A percentile compares a stretch with the other conserved stretches of the same genome.
These are phyloP conservation scores for Pseudogymnoascus sp. DNA, from an alignment of 2,329 filamentous ascomycete genomes.

Conservation along the genomic window DNA sequence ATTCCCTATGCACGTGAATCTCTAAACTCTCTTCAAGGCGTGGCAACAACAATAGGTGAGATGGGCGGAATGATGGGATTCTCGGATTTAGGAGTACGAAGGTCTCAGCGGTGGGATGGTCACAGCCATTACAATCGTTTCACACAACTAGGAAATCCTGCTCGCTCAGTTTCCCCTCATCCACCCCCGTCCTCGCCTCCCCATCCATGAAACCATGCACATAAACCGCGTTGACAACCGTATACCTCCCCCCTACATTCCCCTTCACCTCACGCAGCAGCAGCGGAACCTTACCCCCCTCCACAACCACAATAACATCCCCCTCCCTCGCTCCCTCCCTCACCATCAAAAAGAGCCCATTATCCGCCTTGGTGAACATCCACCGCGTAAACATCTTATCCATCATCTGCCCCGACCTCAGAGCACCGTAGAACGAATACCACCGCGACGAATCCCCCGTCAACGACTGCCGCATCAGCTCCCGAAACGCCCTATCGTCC, in stretches of 20 bases:
- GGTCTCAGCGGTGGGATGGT: no score
- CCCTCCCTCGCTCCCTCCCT: neutral
- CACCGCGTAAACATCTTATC: neutral
- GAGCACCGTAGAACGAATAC: neutral
- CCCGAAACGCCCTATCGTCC: neutral
- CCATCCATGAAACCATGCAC: neutral
- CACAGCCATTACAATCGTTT: neutral
- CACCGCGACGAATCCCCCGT: neutral
- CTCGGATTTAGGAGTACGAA: no score
- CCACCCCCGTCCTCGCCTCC: neutral
- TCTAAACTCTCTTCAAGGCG: no score
- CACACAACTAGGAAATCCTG: neutral
- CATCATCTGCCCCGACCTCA: neutral
- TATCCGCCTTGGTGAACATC: conserved; percentile 2
- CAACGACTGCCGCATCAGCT: neutral
- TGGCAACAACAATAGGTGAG: no score
- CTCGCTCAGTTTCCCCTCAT: neutral
- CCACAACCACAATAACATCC: conserved; percentile 3
- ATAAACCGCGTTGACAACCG: neutral
- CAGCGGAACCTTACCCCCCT: conserved; percentile 4
- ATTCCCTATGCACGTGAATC: no score
- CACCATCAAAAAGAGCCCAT: conserved; percentile 9
- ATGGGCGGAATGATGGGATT: no score
- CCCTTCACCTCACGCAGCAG: neutral
- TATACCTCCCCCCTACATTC: neutral